A percentile compares a stretch with the other conserved stretches of the same genome.
Evolutionary conservation across 192 early-diverging fungal genomes (phyloP).

Genomic region (Dissophora ornata): DNA sequence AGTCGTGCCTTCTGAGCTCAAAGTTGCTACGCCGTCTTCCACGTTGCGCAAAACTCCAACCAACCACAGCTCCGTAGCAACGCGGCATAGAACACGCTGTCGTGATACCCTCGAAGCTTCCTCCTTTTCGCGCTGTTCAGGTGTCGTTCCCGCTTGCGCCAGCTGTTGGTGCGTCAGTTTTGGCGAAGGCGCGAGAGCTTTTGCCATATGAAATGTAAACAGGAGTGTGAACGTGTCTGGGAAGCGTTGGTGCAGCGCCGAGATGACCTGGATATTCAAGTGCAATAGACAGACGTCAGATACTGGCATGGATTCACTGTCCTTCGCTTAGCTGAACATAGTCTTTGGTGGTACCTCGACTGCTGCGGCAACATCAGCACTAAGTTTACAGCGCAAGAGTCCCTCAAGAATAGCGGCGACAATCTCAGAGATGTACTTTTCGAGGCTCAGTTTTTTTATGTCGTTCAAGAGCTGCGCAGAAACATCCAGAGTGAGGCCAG

Average conservation of each 20-base stretch:
- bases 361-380: conserved; percentile 81
- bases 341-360: conserved; percentile 70
- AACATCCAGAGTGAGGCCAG: conserved; percentile 73
- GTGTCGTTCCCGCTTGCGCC: conserved; percentile 60
- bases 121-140: conserved; percentile 89
- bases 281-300: background rate
- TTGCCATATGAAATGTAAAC: conserved; percentile 73
- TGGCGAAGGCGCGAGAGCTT: conserved; percentile 70
- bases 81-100: conserved; percentile 74
- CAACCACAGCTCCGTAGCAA: conserved; percentile 86
- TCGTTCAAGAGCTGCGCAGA: conserved; percentile 80
- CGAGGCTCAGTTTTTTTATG: conserved; percentile 87
- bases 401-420: conserved; percentile 86
- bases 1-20: conserved; percentile 51
- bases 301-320: too few relatives aligned
- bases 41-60: conserved; percentile 77
- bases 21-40: conserved; percentile 67
- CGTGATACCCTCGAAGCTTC: conserved; percentile 75
- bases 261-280: conserved; percentile 64
- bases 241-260: conserved; percentile 92
- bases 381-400: conserved; percentile 71
- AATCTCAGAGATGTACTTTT: conserved; percentile 97
- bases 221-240: conserved; percentile 78
- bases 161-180: conserved; percentile 63
- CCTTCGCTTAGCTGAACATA: too few relatives aligned